Evolutionary conservation across 768 basidiomycete species (phyloP), one percentile per base, ranked within the genome.

Genomic region (Agrocybe praecox): DNA sequence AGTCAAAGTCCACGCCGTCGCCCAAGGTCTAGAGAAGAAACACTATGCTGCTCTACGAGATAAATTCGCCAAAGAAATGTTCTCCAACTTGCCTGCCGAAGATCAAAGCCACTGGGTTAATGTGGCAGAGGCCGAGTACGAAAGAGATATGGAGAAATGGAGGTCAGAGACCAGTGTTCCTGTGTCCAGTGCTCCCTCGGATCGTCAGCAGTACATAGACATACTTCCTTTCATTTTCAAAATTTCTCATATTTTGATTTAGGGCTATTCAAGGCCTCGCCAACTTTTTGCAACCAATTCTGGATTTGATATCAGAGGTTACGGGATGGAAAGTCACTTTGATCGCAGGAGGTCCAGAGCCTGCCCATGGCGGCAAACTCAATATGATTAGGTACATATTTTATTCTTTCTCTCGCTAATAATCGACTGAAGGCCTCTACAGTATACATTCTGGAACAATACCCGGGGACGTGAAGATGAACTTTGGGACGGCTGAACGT

Each of bases 171-270:
- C 51, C 22, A 43, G 26, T 2, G 6, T 14, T 4, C 19, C 3
- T 1, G 47, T 54, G 10, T 45, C 55, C 6, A 44, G 22, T 7
- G 23, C 21, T 43, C 58, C 58, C 12, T 58, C 15, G 18, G 55
- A 52, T 22, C 52, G 52, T 19, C 61, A 62, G 45, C 26, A 49
- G 57, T 60, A 51, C 17, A 6, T 49, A n/a, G 14, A n/a, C n/a
- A n/a, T n/a, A n/a, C n/a, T 3, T 23, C 19, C 7, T 1, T 55
- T 7, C 18, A 24, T 40, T 24, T n/a, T n/a, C n/a, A n/a, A 26
- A 19, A 29, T 49, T 8, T n/a, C n/a, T 21, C 22, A 21, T n/a
- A 8, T 8, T n/a, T n/a, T 21, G n/a, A 45, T 21, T 10, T 46
- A 46, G 45, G 45, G 45, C 45, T 7, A 46, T 46, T 15, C 45